A percentile compares a stretch with the other conserved stretches of the same genome.
These are phyloP conservation scores for Annulohypoxylon nitens DNA, from an alignment of 495 filamentous ascomycete species.

Conservation along the genomic window DNA sequence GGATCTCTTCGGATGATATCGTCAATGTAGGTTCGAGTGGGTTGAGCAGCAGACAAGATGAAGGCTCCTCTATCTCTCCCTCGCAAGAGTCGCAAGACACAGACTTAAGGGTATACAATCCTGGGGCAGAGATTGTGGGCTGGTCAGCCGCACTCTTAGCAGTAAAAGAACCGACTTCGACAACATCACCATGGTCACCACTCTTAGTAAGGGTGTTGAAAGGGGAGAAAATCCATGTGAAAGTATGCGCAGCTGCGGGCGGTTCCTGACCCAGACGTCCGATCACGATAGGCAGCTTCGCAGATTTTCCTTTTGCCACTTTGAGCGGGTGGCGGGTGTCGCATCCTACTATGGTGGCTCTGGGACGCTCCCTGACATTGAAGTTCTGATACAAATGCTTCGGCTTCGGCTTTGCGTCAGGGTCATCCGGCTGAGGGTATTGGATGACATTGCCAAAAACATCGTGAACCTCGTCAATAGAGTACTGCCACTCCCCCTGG, in stretches of 20 bases:
- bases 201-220: slow-evolving; percentile 71
- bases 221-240: slow-evolving; percentile 78
- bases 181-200: slow-evolving; percentile 71
- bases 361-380: slow-evolving; percentile 87
- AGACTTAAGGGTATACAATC: slow-evolving; percentile 85
- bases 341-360: slow-evolving; percentile 76
- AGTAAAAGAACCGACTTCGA: slow-evolving; percentile 64
- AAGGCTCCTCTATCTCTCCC: slow-evolving; percentile 91
- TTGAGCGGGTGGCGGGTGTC: slow-evolving; percentile 83
- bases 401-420: slow-evolving; percentile 68
- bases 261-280: slow-evolving; percentile 69
- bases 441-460: slow-evolving; percentile 87
- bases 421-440: slow-evolving; percentile 78
- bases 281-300: slow-evolving; percentile 79
- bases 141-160: slow-evolving; percentile 64
- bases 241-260: slow-evolving; percentile 65
- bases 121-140: slow-evolving; percentile 76
- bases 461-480: slow-evolving; percentile 91
- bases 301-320: slow-evolving; percentile 77
- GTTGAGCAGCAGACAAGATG: slow-evolving; percentile 89
- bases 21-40: slow-evolving; percentile 86
- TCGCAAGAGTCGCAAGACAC: slow-evolving; percentile 83
- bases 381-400: slow-evolving; percentile 80
- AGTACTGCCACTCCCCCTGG: slow-evolving; percentile 86
- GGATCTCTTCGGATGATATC: slow-evolving; percentile 80